Evolutionary conservation across 1,139 yeast species (phyloP).

Genomic region (Wickerhamiella infanticola): DNA sequence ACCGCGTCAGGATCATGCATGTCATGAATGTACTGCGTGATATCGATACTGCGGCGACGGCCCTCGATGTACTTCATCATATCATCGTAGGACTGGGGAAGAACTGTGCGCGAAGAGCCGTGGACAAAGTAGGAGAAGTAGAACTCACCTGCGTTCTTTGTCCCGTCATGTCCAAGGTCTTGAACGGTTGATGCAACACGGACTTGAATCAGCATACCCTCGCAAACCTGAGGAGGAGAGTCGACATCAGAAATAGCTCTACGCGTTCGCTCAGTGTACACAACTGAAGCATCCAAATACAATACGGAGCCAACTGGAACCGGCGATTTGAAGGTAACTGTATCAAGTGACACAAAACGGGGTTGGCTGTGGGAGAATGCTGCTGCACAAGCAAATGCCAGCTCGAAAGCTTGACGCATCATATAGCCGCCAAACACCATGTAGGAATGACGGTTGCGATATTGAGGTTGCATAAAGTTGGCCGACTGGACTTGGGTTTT

Average conservation of each 20-base stretch:
- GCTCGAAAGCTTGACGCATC: conserved; percentile 79
- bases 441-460: conserved; percentile 82
- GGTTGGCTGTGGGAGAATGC: conserved; percentile 75
- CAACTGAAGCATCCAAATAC: conserved; percentile 64
- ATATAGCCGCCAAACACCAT: conserved; percentile 92
- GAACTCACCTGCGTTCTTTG: conserved; percentile 69
- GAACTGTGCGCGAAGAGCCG: conserved; percentile 28
- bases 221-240: conserved; percentile 35
- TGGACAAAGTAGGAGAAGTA: conserved; percentile 71
- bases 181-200: conserved; percentile 72
- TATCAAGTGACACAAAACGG: conserved; percentile 74
- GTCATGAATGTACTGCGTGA: conserved; percentile 38
- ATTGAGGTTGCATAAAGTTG: conserved; percentile 88
- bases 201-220: conserved; percentile 84
- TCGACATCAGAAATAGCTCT: conserved; percentile 7
- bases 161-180: conserved; percentile 42
- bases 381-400: conserved; percentile 85
- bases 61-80: conserved; percentile 89
- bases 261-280: conserved; percentile 40
- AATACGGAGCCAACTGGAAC: conserved; percentile 90
- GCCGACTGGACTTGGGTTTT: conserved; percentile 61
- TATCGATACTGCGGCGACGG: conserved; percentile 73
- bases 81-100: conserved; percentile 78
- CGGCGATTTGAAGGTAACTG: conserved; percentile 82
- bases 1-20: neutral